Percentiles rank a stretch among this genome's conserved stretches.
Conservation (phyloP, 208 protist genomes). For the Wallacemonas sp. region DNA sequence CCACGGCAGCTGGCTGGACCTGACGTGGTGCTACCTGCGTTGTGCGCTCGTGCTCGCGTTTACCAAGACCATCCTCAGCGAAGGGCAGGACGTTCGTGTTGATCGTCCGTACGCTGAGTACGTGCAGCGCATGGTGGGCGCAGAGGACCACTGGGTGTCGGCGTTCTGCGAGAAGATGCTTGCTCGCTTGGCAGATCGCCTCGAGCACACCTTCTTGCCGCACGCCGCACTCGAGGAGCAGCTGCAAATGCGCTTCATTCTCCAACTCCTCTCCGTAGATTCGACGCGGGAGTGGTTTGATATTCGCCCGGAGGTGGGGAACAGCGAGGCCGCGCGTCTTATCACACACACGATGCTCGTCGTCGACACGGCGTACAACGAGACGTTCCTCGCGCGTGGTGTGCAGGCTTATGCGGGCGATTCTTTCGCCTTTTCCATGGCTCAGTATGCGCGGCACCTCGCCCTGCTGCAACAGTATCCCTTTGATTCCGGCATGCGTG, state of each 20-base stretch:
- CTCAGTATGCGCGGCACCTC: conserved; percentile 47
- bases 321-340: conserved; percentile 46
- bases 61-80: conserved; percentile 58
- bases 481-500: conserved; percentile 45
- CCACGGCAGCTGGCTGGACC: conserved; percentile 60
- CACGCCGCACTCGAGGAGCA: conserved; percentile 49
- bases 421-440: conserved; percentile 35
- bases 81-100: conserved; percentile 13
- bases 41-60: conserved; percentile 69
- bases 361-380: conserved; percentile 60
- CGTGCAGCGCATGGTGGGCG: conserved; percentile 37
- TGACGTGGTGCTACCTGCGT: conserved; percentile 75
- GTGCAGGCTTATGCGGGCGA: conserved; percentile 58
- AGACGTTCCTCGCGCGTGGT: conserved; percentile 48
- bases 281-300: conserved; percentile 38
- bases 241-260: conserved; percentile 77
- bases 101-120: conserved; percentile 35
- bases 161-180: conserved; percentile 40
- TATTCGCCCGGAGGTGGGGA: conserved; percentile 33
- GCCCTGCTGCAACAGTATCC: conserved; percentile 54
- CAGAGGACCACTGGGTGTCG: conserved; percentile 56
- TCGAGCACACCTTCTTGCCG: conserved; percentile 44
- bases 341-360: conserved; percentile 64
- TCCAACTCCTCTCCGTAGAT: conserved; percentile 58
- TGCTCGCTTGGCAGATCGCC: conserved; percentile 32